These are phyloP conservation scores for Phytophthora palmivora DNA, from an alignment of 352 stramenopile species.

Conservation along the genomic window DNA sequence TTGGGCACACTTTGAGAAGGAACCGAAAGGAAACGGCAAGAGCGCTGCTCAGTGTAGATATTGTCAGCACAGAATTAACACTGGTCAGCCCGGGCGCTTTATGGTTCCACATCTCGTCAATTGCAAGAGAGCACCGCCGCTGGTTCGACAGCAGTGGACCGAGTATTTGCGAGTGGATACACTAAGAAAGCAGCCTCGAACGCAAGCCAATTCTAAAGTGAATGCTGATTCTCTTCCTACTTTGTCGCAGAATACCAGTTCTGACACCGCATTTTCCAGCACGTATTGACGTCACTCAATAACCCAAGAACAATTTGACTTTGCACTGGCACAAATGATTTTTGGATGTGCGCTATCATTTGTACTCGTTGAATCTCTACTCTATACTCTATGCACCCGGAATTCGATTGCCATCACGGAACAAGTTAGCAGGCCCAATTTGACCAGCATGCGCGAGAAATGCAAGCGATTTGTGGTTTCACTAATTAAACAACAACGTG, in stretches of 20 bases:
- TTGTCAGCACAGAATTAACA: neutral
- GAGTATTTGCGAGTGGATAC: too few relatives aligned
- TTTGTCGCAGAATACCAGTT: neutral
- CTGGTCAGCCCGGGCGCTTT: slow-evolving; percentile 1
- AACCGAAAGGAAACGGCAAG: neutral
- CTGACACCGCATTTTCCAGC: neutral
- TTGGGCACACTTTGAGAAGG: neutral
- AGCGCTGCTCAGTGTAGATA: neutral
- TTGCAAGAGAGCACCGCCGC: neutral
- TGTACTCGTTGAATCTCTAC: slow-evolving; percentile 9
- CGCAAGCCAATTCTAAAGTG: too few relatives aligned
- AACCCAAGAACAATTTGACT: slow-evolving; percentile 17
- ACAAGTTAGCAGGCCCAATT: neutral
- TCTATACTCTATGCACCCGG: too few relatives aligned
- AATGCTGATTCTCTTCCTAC: too few relatives aligned
- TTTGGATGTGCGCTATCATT: slow-evolving; percentile 9
- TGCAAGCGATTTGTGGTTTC: too few relatives aligned
- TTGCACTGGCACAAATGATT: slow-evolving; percentile 5
- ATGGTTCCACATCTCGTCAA: slow-evolving; percentile 6
- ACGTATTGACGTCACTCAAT: too few relatives aligned
- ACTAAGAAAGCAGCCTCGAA: too few relatives aligned
- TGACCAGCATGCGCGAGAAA: too few relatives aligned
- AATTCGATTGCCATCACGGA: slow-evolving; percentile 5
- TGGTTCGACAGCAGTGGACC: too few relatives aligned
- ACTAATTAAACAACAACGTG: too few relatives aligned